phyloP scores from a whole-genome alignment of 2,329 filamentous ascomycete species.

The Beauveria caledonica region DNA sequence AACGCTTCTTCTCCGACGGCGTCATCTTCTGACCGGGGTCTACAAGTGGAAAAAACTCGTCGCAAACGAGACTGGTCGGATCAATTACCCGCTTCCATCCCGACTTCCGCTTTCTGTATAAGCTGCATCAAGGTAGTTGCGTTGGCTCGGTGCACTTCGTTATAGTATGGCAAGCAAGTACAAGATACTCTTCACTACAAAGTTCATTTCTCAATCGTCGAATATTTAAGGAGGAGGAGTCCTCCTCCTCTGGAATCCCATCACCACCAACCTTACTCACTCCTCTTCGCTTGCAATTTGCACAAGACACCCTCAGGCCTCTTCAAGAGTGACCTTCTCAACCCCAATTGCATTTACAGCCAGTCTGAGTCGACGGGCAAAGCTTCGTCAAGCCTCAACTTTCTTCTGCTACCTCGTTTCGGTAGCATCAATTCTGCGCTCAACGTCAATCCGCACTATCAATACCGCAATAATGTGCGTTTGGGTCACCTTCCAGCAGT shows the following conservation, averaged over 20 bases:
- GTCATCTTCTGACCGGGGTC: slow-evolving; percentile 2
- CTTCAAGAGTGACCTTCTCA: not conserved
- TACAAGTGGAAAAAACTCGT: slow-evolving; percentile 3
- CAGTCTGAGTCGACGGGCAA: not conserved
- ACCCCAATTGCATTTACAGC: not conserved
- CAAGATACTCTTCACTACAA: not conserved
- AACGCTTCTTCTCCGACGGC: not conserved
- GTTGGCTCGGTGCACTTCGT: slow-evolving; percentile 4
- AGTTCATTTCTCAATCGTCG: not conserved
- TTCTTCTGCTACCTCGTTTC: not conserved
- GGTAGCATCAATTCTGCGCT: not conserved
- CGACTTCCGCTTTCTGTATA: slow-evolving; percentile 3
- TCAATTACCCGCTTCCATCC: not conserved
- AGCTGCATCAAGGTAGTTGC: slow-evolving; percentile 4
- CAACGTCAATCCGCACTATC: not conserved
- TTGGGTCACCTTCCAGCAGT: slow-evolving; percentile 25
- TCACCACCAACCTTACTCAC: not conserved
- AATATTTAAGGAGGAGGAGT: not conserved
- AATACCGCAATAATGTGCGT: slow-evolving; percentile 22
- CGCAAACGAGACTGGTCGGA: not conserved
- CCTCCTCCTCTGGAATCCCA: not conserved
- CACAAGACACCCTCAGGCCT: not conserved
- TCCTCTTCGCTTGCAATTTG: not conserved
- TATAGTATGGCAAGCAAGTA: slow-evolving; percentile 2
- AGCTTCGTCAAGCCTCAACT: not conserved